These are phyloP conservation scores for Cerioporus squamosus DNA, from an alignment of 1,284 basidiomycete genomes.

Conservation along the genomic window DNA sequence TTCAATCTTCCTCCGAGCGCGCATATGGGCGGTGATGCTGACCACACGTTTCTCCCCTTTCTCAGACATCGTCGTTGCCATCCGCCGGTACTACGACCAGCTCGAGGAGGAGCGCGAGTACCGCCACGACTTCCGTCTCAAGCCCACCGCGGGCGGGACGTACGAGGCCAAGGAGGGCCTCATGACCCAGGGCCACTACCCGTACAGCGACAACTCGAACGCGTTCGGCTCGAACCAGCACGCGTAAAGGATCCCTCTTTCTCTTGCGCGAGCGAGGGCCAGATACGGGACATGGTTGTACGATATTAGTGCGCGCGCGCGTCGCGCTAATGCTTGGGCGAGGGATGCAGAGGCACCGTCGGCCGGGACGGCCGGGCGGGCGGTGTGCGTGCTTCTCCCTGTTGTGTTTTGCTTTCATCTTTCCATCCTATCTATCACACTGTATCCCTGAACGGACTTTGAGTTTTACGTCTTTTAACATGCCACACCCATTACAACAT, in stretches of 20 bases:
- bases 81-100: constrained; percentile 35
- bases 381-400: background rate
- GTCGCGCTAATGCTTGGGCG: background rate
- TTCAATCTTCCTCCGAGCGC: background rate
- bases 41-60: background rate
- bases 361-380: background rate
- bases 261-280: background rate
- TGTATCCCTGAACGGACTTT: constrained; percentile 18
- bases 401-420: background rate
- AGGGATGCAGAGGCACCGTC: background rate
- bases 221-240: constrained; percentile 28
- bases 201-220: constrained; percentile 33
- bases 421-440: constrained; percentile 2
- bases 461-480: background rate
- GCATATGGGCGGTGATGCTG: constrained; percentile 20
- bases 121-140: constrained; percentile 32
- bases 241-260: background rate
- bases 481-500: background rate
- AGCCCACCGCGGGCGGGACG: constrained; percentile 27
- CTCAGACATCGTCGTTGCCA: constrained; percentile 35
- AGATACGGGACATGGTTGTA: background rate
- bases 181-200: constrained; percentile 30
- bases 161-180: constrained; percentile 37
- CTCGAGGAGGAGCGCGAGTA: constrained; percentile 36
- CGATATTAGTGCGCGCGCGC: constrained; percentile 4